These are phyloP conservation scores for Leptographium lundbergii DNA, from an alignment of 2,329 filamentous ascomycete genomes.

Conservation along the genomic window DNA sequence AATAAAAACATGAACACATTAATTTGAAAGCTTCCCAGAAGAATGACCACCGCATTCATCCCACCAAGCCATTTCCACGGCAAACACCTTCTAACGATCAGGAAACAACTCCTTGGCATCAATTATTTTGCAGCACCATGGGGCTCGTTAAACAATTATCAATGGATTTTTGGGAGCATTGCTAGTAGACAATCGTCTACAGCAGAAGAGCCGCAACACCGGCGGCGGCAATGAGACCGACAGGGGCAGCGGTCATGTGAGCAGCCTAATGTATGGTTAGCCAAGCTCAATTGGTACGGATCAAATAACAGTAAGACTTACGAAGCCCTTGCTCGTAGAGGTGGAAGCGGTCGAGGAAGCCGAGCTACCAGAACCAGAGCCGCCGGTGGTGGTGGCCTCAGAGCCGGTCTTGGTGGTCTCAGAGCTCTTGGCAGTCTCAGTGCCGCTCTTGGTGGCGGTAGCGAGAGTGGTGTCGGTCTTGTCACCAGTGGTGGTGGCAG, in stretches of 20 bases:
- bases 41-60: not conserved
- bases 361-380: constrained; percentile 5
- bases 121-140: not conserved
- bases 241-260: constrained; percentile 31
- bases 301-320: constrained; percentile 11
- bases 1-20: constrained; percentile 4
- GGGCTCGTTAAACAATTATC: not conserved
- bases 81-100: not conserved
- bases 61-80: not conserved
- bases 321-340: constrained; percentile 9
- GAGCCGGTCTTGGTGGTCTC: no score
- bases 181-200: constrained; percentile 18
- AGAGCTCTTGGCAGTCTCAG: not conserved
- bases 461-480: no score
- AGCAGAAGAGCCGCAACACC: constrained; percentile 36
- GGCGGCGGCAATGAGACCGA: constrained; percentile 33
- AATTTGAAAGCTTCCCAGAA: not conserved
- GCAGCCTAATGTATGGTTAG: constrained; percentile 17
- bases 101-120: not conserved
- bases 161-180: not conserved
- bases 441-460: no score
- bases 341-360: not conserved
- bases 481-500: not conserved
- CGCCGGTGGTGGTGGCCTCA: not conserved
- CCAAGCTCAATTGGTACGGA: not conserved